Conservation (phyloP, 192 early-diverging fungal genomes). For the Phycomyces blakesleeanus region DNA sequence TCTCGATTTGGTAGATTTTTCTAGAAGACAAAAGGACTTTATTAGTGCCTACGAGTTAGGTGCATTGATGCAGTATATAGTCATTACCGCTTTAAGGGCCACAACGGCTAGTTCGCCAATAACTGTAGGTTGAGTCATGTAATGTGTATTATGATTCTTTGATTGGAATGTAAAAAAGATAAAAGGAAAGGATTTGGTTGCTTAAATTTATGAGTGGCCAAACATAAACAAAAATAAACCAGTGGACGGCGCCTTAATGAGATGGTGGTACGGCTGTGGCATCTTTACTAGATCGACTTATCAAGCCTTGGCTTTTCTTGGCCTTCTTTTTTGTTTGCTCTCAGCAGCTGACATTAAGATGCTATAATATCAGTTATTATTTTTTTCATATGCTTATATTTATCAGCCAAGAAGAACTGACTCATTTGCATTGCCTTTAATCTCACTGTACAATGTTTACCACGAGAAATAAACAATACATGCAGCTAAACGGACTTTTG, state of each 20-base stretch:
- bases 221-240: too few species aligned
- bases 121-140: slow-evolving; percentile 27
- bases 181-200: too few species aligned
- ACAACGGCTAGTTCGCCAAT: slow-evolving; percentile 39
- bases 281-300: too few species aligned
- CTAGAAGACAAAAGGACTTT: slow-evolving; percentile 10
- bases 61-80: neutral
- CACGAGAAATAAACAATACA: too few species aligned
- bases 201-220: too few species aligned
- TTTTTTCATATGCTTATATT: too few species aligned
- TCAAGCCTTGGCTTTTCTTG: too few species aligned
- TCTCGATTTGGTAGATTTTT: slow-evolving; percentile 38
- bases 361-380: too few species aligned
- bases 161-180: neutral
- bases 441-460: neutral
- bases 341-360: too few species aligned
- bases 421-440: neutral
- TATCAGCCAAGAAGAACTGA: neutral
- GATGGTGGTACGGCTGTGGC: too few species aligned
- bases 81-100: slow-evolving; percentile 38
- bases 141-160: neutral
- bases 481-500: neutral
- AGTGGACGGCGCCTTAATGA: too few species aligned
- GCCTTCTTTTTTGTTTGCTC: too few species aligned
- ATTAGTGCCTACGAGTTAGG: neutral